Base-by-base conservation (phyloP, 2,329 filamentous ascomycete species). In the Shiraia sp. region DNA sequence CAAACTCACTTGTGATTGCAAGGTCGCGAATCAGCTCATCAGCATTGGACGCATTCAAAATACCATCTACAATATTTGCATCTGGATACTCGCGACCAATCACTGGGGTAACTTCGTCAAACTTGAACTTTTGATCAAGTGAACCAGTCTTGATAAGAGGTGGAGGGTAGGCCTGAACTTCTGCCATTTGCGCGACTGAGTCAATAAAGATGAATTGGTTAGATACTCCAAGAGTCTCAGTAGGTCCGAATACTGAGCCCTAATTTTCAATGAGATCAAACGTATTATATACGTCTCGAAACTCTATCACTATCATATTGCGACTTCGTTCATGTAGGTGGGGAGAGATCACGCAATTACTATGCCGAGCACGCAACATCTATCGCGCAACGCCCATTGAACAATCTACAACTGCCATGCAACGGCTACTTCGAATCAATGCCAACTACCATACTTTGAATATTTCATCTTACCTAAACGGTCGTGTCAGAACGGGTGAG, bases 21-120 rank as follows among this genome's bases (percentile, higher is more conserved):
- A 89, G 71, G 53, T 88, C 85, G 1, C 80, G 76, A 16, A 88
- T 61, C 14, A 86, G 70, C 31, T 82, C 79, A 37, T 88, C 83
- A 0, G 81, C 74, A 57, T 87, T 83, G 0, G 79, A 72, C 0
- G 81, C 79, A 19, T 81, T 71, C 5, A 88, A 72, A 27, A 88
- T 82, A 24, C 88, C 82, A 5, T 77, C 77, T 1, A 86, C 71
- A 25, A 55, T 45, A 47, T 83, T 78, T 24, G 79, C 55, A 10
- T 73, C 75, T n/a, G 76, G 72, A 47, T 77, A 86, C 56, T 86
- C 83, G 6, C 75, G 75, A 4, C 83, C 83, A 42, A 86, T 85
- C 29, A 78, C 68, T 0, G 82, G 82, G 1, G 82, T 86, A 4
- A 79, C 68, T 23, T 86, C 82, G 30, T 55, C 51, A 14, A 45